Percentiles rank a stretch among this genome's conserved stretches.
These are phyloP conservation scores for Kodamaea hsintzibuensis DNA, from an alignment of 805 yeast species.

Conservation along the genomic window DNA sequence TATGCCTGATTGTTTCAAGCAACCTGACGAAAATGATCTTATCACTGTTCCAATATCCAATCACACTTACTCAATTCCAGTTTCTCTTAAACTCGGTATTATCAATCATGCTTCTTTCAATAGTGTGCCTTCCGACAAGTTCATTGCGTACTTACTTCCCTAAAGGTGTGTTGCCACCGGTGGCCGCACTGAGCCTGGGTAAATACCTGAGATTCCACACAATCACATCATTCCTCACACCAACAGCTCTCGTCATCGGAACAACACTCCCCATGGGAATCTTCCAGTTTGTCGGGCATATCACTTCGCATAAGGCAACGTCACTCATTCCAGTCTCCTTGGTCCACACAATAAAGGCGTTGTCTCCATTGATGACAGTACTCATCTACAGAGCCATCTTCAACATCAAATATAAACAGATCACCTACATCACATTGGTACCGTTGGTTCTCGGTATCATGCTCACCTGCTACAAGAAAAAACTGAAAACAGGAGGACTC, in stretches of 20 bases:
- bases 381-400: slow-evolving; percentile 68
- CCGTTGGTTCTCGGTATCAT: slow-evolving; percentile 87
- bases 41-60: slow-evolving; percentile 69
- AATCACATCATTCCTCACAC: slow-evolving; percentile 47
- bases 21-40: slow-evolving; percentile 80
- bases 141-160: slow-evolving; percentile 37
- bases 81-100: slow-evolving; percentile 69
- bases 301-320: slow-evolving; percentile 90
- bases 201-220: slow-evolving; percentile 14
- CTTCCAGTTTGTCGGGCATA: slow-evolving; percentile 91
- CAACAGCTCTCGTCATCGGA: slow-evolving; percentile 50
- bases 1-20: slow-evolving; percentile 74
- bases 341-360: slow-evolving; percentile 91
- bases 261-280: slow-evolving; percentile 93
- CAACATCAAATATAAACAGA: slow-evolving; percentile 52
- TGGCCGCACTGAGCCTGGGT: slow-evolving; percentile 12
- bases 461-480: slow-evolving; percentile 62
- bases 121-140: slow-evolving; percentile 30
- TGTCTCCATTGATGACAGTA: slow-evolving; percentile 89
- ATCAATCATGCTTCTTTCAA: slow-evolving; percentile 47
- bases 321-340: slow-evolving; percentile 88
- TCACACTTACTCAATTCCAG: slow-evolving; percentile 88
- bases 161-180: slow-evolving; percentile 48
- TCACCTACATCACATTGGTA: slow-evolving; percentile 75
- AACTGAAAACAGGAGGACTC: slow-evolving; percentile 18